These are phyloP conservation scores for Metarhizium brunneum DNA, from an alignment of 2,329 filamentous ascomycete genomes.

Conservation along the genomic window DNA sequence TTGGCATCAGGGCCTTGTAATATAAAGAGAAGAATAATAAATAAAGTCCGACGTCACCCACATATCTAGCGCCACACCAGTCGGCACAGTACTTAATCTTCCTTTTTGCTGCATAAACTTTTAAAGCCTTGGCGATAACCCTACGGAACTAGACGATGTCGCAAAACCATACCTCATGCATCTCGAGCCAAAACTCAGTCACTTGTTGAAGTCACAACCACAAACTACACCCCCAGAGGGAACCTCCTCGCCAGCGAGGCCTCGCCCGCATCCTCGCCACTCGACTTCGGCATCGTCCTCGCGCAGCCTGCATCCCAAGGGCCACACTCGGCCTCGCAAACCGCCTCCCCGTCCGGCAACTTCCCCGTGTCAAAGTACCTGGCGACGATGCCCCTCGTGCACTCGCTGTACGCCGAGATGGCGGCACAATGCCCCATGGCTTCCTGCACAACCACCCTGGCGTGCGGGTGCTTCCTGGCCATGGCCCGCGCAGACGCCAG, in stretches of 20 bases:
- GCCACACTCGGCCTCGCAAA: slow-evolving; percentile 13
- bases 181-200: no score
- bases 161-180: no score
- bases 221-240: slow-evolving; percentile 1
- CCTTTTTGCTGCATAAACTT: no score
- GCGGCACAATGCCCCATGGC: slow-evolving; percentile 13
- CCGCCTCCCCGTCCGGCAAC: slow-evolving; percentile 10
- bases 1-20: no score
- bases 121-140: no score
- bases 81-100: no score
- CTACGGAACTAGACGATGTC: no score
- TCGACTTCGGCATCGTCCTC: slow-evolving; percentile 2
- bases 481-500: slow-evolving; percentile 12
- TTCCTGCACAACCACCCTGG: slow-evolving; percentile 13
- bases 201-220: background rate
- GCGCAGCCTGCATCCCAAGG: slow-evolving; percentile 12
- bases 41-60: no score
- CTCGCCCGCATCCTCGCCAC: background rate
- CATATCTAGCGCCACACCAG: no score
- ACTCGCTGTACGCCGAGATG: slow-evolving; percentile 7
- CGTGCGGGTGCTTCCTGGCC: slow-evolving; percentile 11
- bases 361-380: slow-evolving; percentile 12
- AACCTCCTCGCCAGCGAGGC: slow-evolving; percentile 1
- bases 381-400: slow-evolving; percentile 10
- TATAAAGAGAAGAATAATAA: no score